Evolutionary conservation across 2,329 filamentous ascomycete genomes (phyloP).

Genomic region (Colletotrichum sp.): DNA sequence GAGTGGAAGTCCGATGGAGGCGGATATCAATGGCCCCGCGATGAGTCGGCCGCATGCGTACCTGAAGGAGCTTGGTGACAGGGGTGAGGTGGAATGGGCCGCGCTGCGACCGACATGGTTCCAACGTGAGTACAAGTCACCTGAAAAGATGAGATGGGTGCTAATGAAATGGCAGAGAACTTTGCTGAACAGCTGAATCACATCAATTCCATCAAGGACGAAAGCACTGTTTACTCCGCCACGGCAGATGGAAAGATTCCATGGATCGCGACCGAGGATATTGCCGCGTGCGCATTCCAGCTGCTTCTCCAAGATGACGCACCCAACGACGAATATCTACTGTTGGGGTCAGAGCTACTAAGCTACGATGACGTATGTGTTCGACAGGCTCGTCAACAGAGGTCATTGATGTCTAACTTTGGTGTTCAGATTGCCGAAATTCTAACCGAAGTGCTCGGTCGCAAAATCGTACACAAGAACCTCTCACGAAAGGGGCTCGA

Average conservation of each 20-base stretch:
- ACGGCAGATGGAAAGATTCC: conserved; percentile 48
- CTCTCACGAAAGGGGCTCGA: conserved; percentile 32
- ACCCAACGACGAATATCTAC: conserved; percentile 44
- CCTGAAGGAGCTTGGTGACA: conserved; percentile 37
- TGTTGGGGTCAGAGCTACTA: conserved; percentile 41
- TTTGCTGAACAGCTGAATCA: conserved; percentile 37
- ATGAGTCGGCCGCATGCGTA: conserved; percentile 43
- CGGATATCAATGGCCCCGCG: conserved; percentile 38
- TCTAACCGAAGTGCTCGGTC: conserved; percentile 34
- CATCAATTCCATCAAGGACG: conserved; percentile 35
- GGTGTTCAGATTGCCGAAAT: conserved; percentile 33
- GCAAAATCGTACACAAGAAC: conserved; percentile 38
- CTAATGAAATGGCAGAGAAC: conserved; percentile 41
- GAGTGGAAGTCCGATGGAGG: conserved; percentile 34
- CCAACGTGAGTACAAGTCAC: conserved; percentile 37
- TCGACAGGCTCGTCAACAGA: neutral
- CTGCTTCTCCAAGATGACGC: conserved; percentile 41
- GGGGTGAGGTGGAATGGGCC: conserved; percentile 43
- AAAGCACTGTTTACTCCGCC: conserved; percentile 47
- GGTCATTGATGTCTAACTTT: neutral
- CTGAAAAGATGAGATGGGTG: neutral
- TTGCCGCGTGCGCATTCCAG: conserved; percentile 47
- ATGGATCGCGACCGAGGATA: conserved; percentile 50
- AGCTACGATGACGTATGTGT: conserved; percentile 35
- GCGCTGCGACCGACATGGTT: conserved; percentile 55